A percentile compares a stretch with the other conserved stretches of the same genome.
These are phyloP conservation scores for Aspergillus tanneri DNA, from an alignment of 2,329 filamentous ascomycete species.

Conservation along the genomic window DNA sequence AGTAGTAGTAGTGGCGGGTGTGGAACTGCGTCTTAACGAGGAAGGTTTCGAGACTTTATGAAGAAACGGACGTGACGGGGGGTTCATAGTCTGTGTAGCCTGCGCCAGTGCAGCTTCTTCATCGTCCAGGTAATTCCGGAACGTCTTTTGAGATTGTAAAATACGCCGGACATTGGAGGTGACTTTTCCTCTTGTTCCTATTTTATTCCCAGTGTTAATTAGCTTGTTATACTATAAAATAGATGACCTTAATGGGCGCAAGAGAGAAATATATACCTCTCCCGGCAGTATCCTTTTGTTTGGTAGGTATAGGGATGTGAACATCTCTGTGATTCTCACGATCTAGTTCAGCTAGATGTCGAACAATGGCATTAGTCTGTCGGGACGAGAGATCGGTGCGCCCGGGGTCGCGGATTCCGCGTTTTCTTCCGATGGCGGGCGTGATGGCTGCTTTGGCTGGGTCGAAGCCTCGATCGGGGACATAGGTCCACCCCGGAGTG, in stretches of 20 bases:
- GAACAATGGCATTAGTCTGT: conserved; percentile 76
- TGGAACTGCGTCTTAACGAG: conserved; percentile 28
- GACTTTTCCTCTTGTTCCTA: conserved; percentile 41
- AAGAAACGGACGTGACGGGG: conserved; percentile 19
- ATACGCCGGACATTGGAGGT: conserved; percentile 50
- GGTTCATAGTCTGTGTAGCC: conserved; percentile 11
- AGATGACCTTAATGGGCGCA: background rate
- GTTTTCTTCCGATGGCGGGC: conserved; percentile 63
- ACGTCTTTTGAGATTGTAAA: conserved; percentile 50
- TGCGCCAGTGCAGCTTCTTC: conserved; percentile 47
- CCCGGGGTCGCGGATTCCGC: conserved; percentile 61
- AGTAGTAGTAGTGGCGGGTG: conserved; percentile 26
- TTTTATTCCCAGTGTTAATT: background rate
- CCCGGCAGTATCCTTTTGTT: conserved; percentile 48
- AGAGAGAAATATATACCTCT: conserved; percentile 32
- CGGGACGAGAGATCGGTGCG: conserved; percentile 71
- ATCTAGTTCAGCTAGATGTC: conserved; percentile 79
- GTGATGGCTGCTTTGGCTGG: conserved; percentile 56
- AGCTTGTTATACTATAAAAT: background rate
- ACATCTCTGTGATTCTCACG: conserved; percentile 73
- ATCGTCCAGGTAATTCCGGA: conserved; percentile 52
- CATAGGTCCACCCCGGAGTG: conserved; percentile 89
- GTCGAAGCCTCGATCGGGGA: conserved; percentile 69
- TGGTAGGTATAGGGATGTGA: conserved; percentile 66
- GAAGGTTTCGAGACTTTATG: conserved; percentile 25